Percentiles rank a stretch among this genome's conserved stretches.
Conservation (phyloP, 768 basidiomycete genomes). For the Termitomyces sp. region DNA sequence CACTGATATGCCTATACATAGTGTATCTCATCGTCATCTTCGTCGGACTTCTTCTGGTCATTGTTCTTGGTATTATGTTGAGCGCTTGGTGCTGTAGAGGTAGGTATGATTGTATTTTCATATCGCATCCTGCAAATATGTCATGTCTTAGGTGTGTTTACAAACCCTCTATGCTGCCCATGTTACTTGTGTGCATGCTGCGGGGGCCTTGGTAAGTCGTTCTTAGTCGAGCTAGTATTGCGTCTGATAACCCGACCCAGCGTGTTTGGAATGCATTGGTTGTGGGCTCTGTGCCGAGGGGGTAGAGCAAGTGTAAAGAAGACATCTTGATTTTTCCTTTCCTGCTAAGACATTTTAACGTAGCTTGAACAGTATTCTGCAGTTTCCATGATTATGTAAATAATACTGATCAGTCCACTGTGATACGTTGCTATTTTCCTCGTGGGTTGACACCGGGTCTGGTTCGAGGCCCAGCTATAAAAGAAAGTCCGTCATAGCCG, state of each 20-base stretch:
- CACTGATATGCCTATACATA: conserved; percentile 17
- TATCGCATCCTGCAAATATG: neutral
- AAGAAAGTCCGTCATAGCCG: too few species aligned
- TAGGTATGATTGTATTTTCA: conserved; percentile 29
- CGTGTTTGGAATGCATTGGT: conserved; percentile 65
- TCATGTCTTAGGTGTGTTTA: conserved; percentile 38
- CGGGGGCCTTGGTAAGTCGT: conserved; percentile 52
- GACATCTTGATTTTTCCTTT: too few species aligned
- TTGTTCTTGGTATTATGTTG: conserved; percentile 51
- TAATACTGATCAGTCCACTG: too few species aligned
- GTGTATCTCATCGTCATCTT: conserved; percentile 64
- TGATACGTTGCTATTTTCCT: too few species aligned
- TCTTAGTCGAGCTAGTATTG: neutral
- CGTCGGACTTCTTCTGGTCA: conserved; percentile 53
- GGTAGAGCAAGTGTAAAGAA: conserved; percentile 8
- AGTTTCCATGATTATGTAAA: neutral
- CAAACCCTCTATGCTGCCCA: conserved; percentile 64
- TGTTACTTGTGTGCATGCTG: conserved; percentile 73
- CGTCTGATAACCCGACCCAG: conserved; percentile 22
- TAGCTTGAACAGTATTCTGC: neutral
- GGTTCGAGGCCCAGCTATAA: too few species aligned
- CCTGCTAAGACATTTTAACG: neutral
- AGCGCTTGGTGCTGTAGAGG: conserved; percentile 66
- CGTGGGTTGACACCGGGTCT: too few species aligned
- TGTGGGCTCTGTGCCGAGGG: conserved; percentile 64